Evolutionary conservation across 2,329 filamentous ascomycete species (phyloP).

Genomic region (Botrytis cinerea): DNA sequence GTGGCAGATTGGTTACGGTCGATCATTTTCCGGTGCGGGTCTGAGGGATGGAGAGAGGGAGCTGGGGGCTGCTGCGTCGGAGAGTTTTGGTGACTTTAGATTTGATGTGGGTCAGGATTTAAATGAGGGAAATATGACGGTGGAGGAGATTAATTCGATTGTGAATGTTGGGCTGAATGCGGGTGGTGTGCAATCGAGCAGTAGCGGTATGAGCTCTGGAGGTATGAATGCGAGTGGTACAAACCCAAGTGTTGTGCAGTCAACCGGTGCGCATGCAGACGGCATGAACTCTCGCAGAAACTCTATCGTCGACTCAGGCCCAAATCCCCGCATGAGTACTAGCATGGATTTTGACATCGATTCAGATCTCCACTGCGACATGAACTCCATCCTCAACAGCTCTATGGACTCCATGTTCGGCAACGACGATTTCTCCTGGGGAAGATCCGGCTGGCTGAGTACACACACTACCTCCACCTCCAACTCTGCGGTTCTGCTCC

Average conservation of each 20-base stretch:
- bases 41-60: neutral
- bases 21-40: rapidly evolving
- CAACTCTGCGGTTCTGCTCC: neutral
- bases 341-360: neutral
- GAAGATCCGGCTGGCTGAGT: neutral
- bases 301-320: neutral
- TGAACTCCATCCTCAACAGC: neutral
- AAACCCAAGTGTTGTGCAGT: neutral
- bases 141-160: neutral
- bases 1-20: neutral
- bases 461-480: neutral
- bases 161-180: neutral
- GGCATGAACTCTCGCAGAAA: neutral
- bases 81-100: neutral
- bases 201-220: neutral
- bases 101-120: neutral
- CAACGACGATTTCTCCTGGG: neutral
- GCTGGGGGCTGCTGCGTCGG: neutral
- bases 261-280: neutral
- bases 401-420: neutral
- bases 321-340: neutral
- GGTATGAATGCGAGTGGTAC: neutral
- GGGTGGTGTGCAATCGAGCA: neutral
- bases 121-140: neutral
- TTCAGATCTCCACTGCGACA: neutral